Evolutionary conservation across 2,329 filamentous ascomycete genomes (phyloP), one percentile per base, ranked within the genome.

Genomic region (Aspergillus fumigatiaffinis): DNA sequence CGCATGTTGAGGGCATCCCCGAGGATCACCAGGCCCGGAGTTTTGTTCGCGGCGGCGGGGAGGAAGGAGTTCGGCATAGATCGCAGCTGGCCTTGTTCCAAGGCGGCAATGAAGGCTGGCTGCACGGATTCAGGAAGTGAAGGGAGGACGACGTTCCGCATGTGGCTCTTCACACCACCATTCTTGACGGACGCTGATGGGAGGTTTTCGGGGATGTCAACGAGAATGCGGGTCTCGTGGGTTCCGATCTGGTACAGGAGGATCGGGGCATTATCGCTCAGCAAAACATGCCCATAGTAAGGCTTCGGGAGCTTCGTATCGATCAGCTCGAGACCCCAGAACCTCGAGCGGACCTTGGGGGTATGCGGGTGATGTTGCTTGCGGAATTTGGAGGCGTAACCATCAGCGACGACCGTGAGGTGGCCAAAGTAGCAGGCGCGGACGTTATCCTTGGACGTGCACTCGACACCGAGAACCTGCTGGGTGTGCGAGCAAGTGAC

Each of bases 1-100:
- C 94, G 90, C 94, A 99, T 99, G 79, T 99, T 99, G 82, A 96
- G 88, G 14, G 94, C 93, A 72, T 99, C 94, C 58, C 94, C 94
- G 8, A 97, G 82, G 38, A 99, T 80, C 51, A 96, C 82, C 59
- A 96, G 77, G 3, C 91, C 91, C 1, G 86, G 84, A 10, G 84
- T 83, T 48, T 81, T 83, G 70, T 90, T 89, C 59, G 89, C 89
- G 0, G 86, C 83, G 0, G 94, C 86, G 4, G 94, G 92, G 2
- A 99, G 84, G 82, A 90, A 99, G 60, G 89, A 93, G 77, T 97
- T 99, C 53, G 94, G 94, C 94, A 99, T 99, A 66, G 86, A 91
- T 17, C 91, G 87, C 59, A 97, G 84, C 64, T 86, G 86, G 67
- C 90, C 89, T 63, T 87, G 84, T 51, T 89, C 90, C 9, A 99